Percentiles rank a stretch among this genome's conserved stretches.
Conservation (phyloP, 345 rosid species). For the Crucihimalaya himalaica region DNA sequence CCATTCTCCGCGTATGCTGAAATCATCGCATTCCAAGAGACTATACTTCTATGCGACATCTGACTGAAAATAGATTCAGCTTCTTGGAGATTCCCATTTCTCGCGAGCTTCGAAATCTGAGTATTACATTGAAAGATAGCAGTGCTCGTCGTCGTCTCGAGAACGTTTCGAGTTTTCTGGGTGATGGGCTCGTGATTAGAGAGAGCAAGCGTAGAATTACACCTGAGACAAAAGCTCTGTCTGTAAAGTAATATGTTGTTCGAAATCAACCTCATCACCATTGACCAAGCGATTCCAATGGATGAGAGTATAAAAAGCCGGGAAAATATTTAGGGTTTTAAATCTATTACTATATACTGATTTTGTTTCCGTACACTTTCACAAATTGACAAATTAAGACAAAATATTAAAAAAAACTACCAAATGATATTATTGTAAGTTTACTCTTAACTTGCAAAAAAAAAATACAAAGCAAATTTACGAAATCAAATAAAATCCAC, state of each 20-base stretch:
- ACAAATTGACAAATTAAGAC: background rate
- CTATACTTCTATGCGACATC: conserved; percentile 55
- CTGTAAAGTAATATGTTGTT: conserved; percentile 17
- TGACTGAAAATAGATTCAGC: conserved; percentile 63
- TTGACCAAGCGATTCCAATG: background rate
- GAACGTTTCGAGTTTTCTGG: background rate
- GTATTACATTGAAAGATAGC: conserved; percentile 57
- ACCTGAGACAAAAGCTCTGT: conserved; percentile 8
- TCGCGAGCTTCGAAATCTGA: conserved; percentile 64
- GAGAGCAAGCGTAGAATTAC: conserved; percentile 14
- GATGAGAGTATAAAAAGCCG: background rate
- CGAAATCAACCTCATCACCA: conserved; percentile 20
- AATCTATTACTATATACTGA: background rate
- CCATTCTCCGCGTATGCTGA: conserved; percentile 64
- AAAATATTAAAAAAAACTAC: no score
- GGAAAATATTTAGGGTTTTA: background rate
- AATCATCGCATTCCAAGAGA: conserved; percentile 84
- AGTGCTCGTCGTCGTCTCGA: conserved; percentile 28
- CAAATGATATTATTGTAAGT: no score
- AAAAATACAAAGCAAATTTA: no score
- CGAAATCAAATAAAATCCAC: no score
- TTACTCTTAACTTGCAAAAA: no score
- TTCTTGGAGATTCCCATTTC: conserved; percentile 51
- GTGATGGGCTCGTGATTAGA: background rate
- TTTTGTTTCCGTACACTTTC: background rate